Evolutionary conservation across 2,329 filamentous ascomycete genomes (phyloP), one percentile per base, ranked within the genome.

Genomic region (Podosphaera leucotricha): DNA sequence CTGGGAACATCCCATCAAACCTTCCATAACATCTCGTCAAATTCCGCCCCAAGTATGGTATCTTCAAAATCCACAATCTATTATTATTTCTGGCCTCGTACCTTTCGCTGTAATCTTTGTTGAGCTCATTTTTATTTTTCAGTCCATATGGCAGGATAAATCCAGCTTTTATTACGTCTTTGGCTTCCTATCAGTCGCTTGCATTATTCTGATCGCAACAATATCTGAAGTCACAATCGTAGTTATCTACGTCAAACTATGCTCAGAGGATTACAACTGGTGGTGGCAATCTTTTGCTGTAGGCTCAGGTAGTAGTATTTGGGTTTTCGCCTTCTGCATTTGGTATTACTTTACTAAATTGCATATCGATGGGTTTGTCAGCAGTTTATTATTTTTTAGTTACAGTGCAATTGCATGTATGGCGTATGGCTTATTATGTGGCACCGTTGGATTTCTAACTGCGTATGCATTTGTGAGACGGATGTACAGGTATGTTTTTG

Each of bases 151-250:
- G 80, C 79, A 86, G 59, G 84, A 92, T 61, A 92, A 92, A 65
- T 84, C 75, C 55, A 82, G 81, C 6, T 92, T 86, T 60, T 92
- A 92, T 62, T 92, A 92, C 60, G 77, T 92, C 19, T 92, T 90
- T 57, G 84, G 84, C 10, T 92, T 87, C 63, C 61, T 90, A 49
- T 75, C 77, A 6, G 74, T 84, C 15, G 78, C 90, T 8, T 76
- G 68, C 20, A 63, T 72, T 10, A 79, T 90, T 46, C 62, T 90
- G 7, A 66, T 84, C 24, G 60, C 90, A 37, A 84, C 81, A 0
- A 73, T 92, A 24, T 74, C 82, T 52, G 81, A 90, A 62, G 81
- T 86, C 43, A 86, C 81, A 0, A 72, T 92, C 19, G 82, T 92
- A 46, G 76, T 77, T 1, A 79, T 84, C 15, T 92, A 92, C 60